Percentiles rank a stretch among this genome's conserved stretches.
Evolutionary conservation across 2,329 filamentous ascomycete species (phyloP).

Genomic region (Fusarium clavum): DNA sequence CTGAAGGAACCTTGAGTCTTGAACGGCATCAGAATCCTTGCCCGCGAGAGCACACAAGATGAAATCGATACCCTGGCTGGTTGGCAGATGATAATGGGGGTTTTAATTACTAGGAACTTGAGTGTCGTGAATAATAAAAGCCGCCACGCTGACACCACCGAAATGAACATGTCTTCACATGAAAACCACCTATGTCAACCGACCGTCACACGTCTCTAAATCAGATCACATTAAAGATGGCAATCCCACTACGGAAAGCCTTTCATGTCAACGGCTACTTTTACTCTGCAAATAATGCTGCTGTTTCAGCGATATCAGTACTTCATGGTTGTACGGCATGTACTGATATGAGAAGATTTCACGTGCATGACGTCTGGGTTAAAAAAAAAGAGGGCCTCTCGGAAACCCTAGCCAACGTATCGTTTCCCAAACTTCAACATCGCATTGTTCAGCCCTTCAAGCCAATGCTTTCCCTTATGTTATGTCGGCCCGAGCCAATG

Average conservation of each 20-base stretch:
- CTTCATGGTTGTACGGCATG: neutral
- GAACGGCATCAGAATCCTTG: neutral
- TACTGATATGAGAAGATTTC: neutral
- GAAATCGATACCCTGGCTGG: neutral
- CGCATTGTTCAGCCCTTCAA: neutral
- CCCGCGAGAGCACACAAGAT: neutral
- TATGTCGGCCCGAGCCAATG: slow-evolving; percentile 11
- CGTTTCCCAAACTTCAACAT: neutral
- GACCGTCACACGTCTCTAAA: neutral
- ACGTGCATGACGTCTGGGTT: slow-evolving; percentile 24
- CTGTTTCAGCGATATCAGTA: neutral
- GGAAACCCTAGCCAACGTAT: neutral
- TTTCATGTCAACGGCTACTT: neutral
- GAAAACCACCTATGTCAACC: neutral
- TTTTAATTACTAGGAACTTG: neutral
- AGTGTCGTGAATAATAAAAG: neutral
- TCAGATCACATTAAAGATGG: neutral
- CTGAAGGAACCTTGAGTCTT: neutral
- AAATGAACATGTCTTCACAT: neutral
- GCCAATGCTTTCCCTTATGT: neutral
- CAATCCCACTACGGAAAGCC: neutral
- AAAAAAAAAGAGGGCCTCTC: slow-evolving; percentile 34
- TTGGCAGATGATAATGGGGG: neutral
- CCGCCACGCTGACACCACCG: neutral
- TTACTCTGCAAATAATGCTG: neutral